Base-by-base conservation (phyloP, 2,329 filamentous ascomycete species). In the Pseudocercospora fuligena region DNA sequence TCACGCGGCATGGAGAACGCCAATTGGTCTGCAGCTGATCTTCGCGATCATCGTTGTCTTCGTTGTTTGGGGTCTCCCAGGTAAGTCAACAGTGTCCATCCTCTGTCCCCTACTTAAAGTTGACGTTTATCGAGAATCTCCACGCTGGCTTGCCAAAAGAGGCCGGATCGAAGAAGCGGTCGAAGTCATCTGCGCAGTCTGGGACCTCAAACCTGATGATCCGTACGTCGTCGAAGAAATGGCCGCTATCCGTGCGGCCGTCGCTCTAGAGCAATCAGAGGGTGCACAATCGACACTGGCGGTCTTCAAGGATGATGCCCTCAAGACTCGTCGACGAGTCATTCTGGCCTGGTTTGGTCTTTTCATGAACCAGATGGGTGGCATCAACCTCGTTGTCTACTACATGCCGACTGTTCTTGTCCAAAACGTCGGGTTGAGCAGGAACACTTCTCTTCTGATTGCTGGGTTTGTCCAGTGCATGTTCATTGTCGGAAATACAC, bases 361-460 rank as follows among this genome's bases (percentile, higher is more conserved):
- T 8, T 80, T 79, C 61, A 79, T 80, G 77, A 79, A 80, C 21
- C 76, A 79, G 64, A 74, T 68, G 63, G 76, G 68, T 25, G 63
- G 66, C 25, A 78, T 78, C 23, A 78, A 79, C 33, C 68, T 80
- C 4, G 75, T 79, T 3, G 77, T 80, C 2, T 81, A 80, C 69
- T 81, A 79, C 66, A 75, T 84, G 33, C 80, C 77, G 1, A 74
- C 74, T 43, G 81, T 83, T 0, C n/a, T 84, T 6, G 75, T 80
- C 58, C 65, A 76, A 5, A 84, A 83, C 61, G 81, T 85, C 25
- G 80, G 81, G 1, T 74, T 84, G 16, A 70, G 73, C 12, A 73
- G 76, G 0, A 80, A 81, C 40, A 76, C 80, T 1, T 79, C 81
- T 2, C 73, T 82, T 3, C 74, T 84, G 1, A 75, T 84, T 5